These are phyloP conservation scores for Westerdykella sp. DNA, from an alignment of 2,329 filamentous ascomycete species.

Conservation along the genomic window DNA sequence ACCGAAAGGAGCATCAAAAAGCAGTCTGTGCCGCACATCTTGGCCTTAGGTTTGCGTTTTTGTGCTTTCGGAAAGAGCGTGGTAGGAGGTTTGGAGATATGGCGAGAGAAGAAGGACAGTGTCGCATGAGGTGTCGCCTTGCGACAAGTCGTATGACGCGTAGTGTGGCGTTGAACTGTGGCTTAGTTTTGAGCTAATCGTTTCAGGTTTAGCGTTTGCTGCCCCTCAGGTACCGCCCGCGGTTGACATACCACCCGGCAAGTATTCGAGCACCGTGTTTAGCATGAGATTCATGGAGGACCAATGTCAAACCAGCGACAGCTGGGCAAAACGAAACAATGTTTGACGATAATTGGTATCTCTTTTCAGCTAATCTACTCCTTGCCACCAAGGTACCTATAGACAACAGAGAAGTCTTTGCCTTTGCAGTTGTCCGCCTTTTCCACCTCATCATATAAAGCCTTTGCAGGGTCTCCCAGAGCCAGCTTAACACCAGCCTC, in stretches of 20 bases:
- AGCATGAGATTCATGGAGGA: too few relatives aligned
- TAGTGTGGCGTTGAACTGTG: not conserved
- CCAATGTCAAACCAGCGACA: too few relatives aligned
- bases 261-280: too few relatives aligned
- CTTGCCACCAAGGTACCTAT: slow-evolving; percentile 45
- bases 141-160: slow-evolving; percentile 1
- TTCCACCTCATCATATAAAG: slow-evolving; percentile 43
- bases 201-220: not conserved
- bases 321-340: not conserved
- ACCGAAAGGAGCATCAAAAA: slow-evolving; percentile 56
- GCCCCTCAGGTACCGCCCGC: not conserved
- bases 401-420: slow-evolving; percentile 48
- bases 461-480: slow-evolving; percentile 42
- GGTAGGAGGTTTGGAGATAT: not conserved
- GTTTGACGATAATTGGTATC: not conserved
- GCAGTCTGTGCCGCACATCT: slow-evolving; percentile 55
- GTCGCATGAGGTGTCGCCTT: not conserved
- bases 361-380: slow-evolving; percentile 23
- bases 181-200: not conserved
- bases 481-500: slow-evolving; percentile 41
- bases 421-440: slow-evolving; percentile 41
- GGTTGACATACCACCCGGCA: too few relatives aligned
- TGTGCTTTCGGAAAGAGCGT: not conserved
- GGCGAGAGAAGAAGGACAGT: not conserved
- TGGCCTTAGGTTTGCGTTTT: slow-evolving; percentile 10